Evolutionary conservation across 768 basidiomycete species (phyloP).

Genomic region (Lactarius pseudohatsudake): DNA sequence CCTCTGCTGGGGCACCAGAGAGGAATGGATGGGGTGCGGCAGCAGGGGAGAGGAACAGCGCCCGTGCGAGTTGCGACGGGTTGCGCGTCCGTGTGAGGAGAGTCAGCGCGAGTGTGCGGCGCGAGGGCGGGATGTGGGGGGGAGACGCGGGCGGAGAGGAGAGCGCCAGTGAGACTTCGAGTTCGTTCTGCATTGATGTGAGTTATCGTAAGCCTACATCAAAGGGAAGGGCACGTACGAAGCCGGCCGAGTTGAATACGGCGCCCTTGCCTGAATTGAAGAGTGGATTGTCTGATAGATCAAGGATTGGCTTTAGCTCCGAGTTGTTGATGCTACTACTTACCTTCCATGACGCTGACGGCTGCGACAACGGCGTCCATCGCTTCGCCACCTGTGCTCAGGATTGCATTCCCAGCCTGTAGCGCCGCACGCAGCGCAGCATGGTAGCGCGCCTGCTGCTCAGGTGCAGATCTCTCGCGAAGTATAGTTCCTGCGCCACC

Average conservation of each 20-base stretch:
- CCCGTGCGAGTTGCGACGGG: constrained; percentile 68
- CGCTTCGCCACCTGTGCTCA: constrained; percentile 70
- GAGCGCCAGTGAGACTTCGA: constrained; percentile 80
- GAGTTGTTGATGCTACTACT: background rate
- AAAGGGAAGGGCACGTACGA: constrained; percentile 45
- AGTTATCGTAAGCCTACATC: background rate
- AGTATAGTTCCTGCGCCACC: constrained; percentile 78
- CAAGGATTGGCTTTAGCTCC: background rate
- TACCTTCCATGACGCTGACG: constrained; percentile 66
- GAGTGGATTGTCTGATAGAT: constrained; percentile 61
- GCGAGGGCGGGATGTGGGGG: constrained; percentile 53
- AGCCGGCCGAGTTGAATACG: constrained; percentile 78
- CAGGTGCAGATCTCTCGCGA: constrained; percentile 55
- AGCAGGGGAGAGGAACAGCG: constrained; percentile 66
- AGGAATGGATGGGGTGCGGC: constrained; percentile 68
- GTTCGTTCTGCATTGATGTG: constrained; percentile 61
- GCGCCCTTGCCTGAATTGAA: constrained; percentile 83
- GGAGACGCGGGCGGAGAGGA: constrained; percentile 72
- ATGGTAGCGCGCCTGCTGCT: constrained; percentile 58
- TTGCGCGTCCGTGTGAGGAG: constrained; percentile 68
- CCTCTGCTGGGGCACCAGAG: constrained; percentile 64
- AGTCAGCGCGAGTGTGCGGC: constrained; percentile 64
- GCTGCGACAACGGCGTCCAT: constrained; percentile 82
- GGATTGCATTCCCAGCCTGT: constrained; percentile 58
- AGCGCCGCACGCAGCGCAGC: constrained; percentile 55